Base-by-base conservation (phyloP, 2,329 filamentous ascomycete species). In the Parafenestella ontariensis region DNA sequence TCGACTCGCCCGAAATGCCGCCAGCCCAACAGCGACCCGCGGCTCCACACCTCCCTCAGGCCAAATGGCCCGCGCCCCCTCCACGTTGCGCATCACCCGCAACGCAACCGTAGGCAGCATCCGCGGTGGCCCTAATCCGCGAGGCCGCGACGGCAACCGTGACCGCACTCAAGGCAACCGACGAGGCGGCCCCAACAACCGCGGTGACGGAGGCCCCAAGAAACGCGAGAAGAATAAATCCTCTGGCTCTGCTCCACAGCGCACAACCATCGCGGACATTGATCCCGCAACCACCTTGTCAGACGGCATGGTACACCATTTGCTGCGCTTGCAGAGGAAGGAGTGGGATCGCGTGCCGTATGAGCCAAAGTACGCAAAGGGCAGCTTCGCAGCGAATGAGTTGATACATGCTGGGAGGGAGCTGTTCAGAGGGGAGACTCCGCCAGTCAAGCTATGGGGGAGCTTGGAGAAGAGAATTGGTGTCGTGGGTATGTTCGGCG, bases 321-420 rank as follows among this genome's bases (percentile, higher is more conserved):
- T 76, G 44, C 49, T 72, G 34, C 65, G 73, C 7, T 48, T 75
- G 49, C 73, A 76, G 61, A 59, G 68, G 23, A 66, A 68, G 31
- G 69, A 72, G 55, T 76, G 73, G 73, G 73, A 74, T 52, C 64
- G 66, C 29, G 64, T 65, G 51, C 58, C 68, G 4, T 76, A 75
- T 40, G 64, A 69, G 62, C 73, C 73, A 21, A 74, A 70, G 55
- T 76, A 76, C 36, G 61, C 64, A 3, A 60, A 63, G 7, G 71
- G 68, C n/a, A 73, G 70, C 50, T 64, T 71, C 39, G 71, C 61
- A 1, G 70, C 69, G 18, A 62, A 65, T 21, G 64, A 72, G 45
- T 39, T 76, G 56, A 63, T 75, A 41, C 62, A 72, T 44, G 62
- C 61, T 8, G 72, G 72, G 10, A 57, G 69, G 43, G 67, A 70